These are phyloP conservation scores for Salvia miltiorrhiza DNA, from an alignment of 257 asterid genomes.

Conservation along the genomic window DNA sequence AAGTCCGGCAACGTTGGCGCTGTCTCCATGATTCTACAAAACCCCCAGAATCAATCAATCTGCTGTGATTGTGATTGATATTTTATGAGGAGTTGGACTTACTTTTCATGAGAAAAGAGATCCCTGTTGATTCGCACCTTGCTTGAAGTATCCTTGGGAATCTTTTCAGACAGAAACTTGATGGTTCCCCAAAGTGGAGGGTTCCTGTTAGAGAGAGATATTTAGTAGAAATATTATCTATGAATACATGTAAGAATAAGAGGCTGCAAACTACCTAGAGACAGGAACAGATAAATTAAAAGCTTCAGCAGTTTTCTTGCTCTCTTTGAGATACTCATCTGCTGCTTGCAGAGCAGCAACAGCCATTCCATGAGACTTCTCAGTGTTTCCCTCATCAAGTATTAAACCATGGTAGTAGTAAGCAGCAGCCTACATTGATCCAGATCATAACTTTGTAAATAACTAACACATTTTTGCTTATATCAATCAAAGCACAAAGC, in stretches of 20 bases:
- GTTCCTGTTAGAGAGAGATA: conserved; percentile 48
- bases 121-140: conserved; percentile 93
- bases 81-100: conserved; percentile 18
- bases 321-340: conserved; percentile 92
- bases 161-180: conserved; percentile 86
- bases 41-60: too few species aligned
- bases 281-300: conserved; percentile 68
- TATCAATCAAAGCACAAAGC: too few species aligned
- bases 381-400: conserved; percentile 95
- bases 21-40: conserved; percentile 86
- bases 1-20: conserved; percentile 96
- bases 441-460: too few species aligned
- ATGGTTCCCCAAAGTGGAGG: conserved; percentile 97
- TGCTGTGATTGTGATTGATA: too few species aligned
- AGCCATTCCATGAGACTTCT: conserved; percentile 97
- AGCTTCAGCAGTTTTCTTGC: conserved; percentile 81
- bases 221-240: too few species aligned
- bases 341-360: conserved; percentile 98
- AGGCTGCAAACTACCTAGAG: conserved; percentile 51
- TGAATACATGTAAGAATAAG: too few species aligned
- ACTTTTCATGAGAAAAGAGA: conserved; percentile 74
- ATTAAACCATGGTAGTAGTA: conserved; percentile 96
- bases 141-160: conserved; percentile 91
- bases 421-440: conserved; percentile 67
- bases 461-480: too few species aligned